These are phyloP conservation scores for Sporothrix schenckii DNA, from an alignment of 2,329 filamentous ascomycete species.

Conservation along the genomic window DNA sequence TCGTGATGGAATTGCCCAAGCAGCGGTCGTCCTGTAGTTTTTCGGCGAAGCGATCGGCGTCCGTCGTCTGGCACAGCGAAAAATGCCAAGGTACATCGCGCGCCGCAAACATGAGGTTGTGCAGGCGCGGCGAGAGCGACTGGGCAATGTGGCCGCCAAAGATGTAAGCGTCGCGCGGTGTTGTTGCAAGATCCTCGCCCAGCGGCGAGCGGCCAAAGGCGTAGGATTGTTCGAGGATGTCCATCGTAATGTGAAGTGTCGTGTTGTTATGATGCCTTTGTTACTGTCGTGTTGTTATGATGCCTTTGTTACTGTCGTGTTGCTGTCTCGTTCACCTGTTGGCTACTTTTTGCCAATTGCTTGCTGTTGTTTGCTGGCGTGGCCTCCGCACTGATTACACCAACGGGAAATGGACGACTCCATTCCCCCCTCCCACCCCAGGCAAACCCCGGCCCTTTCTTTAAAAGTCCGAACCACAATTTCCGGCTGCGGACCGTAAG, in stretches of 20 bases:
- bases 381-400: too few relatives aligned
- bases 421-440: too few relatives aligned
- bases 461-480: too few relatives aligned
- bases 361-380: too few relatives aligned
- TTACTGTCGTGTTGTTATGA: not conserved
- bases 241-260: not conserved
- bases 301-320: not conserved
- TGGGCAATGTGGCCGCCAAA: slow-evolving; percentile 18
- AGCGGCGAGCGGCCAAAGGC: slow-evolving; percentile 11
- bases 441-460: too few relatives aligned
- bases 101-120: slow-evolving; percentile 15
- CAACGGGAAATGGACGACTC: too few relatives aligned
- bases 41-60: not conserved
- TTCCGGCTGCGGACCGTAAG: too few relatives aligned
- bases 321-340: too few relatives aligned
- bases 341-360: too few relatives aligned
- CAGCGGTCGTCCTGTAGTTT: not conserved
- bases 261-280: not conserved
- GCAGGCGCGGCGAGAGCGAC: slow-evolving; percentile 18
- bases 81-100: slow-evolving; percentile 2
- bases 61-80: not conserved
- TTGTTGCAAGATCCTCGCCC: not conserved
- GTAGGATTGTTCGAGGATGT: slow-evolving; percentile 18
- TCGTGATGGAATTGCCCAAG: not conserved
- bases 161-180: not conserved